Percentiles rank a stretch among this genome's conserved stretches.
phyloP scores from a whole-genome alignment of 164 flowering plant genomes.

The Hamamelis virginiana region DNA sequence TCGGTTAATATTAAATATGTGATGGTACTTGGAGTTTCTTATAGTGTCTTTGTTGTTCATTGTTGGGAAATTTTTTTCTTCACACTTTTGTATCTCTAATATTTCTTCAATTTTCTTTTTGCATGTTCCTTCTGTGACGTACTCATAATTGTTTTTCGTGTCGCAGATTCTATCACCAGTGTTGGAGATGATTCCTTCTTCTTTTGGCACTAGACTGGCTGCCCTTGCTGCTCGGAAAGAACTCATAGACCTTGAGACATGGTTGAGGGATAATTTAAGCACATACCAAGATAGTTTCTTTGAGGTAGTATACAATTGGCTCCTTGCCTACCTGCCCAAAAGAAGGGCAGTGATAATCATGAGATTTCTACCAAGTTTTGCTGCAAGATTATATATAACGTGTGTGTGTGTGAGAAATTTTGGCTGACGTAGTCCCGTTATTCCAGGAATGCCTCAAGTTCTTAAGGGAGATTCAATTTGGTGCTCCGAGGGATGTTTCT shows the following conservation, averaged over 20 bases:
- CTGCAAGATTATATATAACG: neutral
- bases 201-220: conserved; percentile 64
- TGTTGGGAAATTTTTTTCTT: neutral
- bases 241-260: conserved; percentile 65
- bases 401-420: neutral
- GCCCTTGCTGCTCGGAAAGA: conserved; percentile 71
- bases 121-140: neutral
- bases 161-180: conserved; percentile 67
- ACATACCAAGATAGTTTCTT: conserved; percentile 60
- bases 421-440: conserved; percentile 4
- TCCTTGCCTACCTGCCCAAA: neutral
- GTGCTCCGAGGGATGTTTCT: conserved; percentile 44
- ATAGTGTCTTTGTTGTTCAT: neutral
- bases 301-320: conserved; percentile 47
- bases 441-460: conserved; percentile 84
- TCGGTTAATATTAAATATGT: neutral
- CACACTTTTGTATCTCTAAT: neutral
- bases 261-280: conserved; percentile 60
- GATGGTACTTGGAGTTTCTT: neutral
- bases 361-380: neutral
- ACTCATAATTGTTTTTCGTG: neutral
- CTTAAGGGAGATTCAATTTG: conserved; percentile 57
- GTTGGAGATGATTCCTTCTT: conserved; percentile 63
- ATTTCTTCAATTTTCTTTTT: neutral
- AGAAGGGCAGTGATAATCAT: neutral